Base-by-base conservation (phyloP, 441 rosid species). In the Arabidopsis hybrid region DNA sequence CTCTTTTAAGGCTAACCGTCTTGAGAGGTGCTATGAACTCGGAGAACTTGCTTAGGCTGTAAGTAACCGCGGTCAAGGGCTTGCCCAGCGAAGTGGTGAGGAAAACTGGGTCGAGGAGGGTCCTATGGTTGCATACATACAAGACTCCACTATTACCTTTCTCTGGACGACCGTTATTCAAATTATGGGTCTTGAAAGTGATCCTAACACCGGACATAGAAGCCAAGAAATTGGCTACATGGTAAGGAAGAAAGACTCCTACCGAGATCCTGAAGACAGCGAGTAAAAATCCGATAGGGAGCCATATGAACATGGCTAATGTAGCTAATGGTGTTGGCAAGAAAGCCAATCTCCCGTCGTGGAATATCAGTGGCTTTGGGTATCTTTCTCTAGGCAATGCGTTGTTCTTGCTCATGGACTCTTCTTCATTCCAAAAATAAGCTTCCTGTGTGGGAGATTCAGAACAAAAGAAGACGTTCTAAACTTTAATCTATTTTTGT, bases 281-380 rank as follows among this genome's bases (percentile, higher is more conserved):
- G 2, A 94, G 79, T 16, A 70, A 2, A 6, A 94, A 61, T 13
- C 96, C 97, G 0, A 88, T 59, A 1, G 97, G 99, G 10, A 92
- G 80, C 97, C 97, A 95, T 64, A 80, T 2, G 79, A 91, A 89
- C 97, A 95, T 88, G 18, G 72, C 49, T 21, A 88, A 81, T 47
- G 97, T 87, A 39, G 97, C 94, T 0, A 72, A 57, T 18, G 97
- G 97, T 52, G 99, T 89, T 0, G 99, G 99, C 71, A 90, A 74
- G 81, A 95, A 92, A 5, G 95, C 97, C n/a, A 95, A 85, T 79
- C 99, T 92, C 67, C 99, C 99, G 31, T 95, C 99, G 40, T 95
- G 99, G 63, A 95, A 95, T 52, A 95, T 79, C 9, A 95, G 78
- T 6, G 96, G 99, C 52, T 89, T 95, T 21, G 97, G 97, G 78